These are phyloP conservation scores for Eucalyptus caleyi DNA, from an alignment of 345 rosid genomes.

Conservation along the genomic window DNA sequence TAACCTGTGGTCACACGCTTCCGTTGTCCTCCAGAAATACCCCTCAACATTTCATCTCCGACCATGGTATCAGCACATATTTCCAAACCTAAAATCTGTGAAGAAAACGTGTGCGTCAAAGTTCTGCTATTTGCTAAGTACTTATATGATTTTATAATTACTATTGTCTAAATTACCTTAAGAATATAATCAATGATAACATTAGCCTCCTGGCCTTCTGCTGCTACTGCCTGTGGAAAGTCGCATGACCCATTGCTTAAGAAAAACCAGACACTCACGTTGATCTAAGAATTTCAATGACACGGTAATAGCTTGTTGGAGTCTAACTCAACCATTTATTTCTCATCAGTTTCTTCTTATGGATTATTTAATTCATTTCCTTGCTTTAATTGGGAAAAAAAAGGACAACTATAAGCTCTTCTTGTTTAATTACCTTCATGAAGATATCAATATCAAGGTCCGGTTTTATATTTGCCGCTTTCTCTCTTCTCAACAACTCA, in stretches of 20 bases:
- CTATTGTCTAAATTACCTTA: slow-evolving; percentile 17
- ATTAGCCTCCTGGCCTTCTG: slow-evolving; percentile 36
- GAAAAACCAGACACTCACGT: neutral
- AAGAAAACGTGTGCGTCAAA: neutral
- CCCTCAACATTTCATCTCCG: slow-evolving; percentile 30
- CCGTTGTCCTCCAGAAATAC: slow-evolving; percentile 30
- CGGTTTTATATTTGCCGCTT: slow-evolving; percentile 24
- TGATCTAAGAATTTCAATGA: neutral
- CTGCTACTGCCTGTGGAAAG: slow-evolving; percentile 27
- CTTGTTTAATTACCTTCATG: slow-evolving; percentile 24
- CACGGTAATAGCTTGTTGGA: neutral
- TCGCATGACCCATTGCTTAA: neutral
- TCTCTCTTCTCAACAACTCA: slow-evolving; percentile 34
- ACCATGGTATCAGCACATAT: slow-evolving; percentile 26
- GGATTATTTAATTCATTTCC: neutral
- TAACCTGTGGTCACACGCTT: slow-evolving; percentile 35
- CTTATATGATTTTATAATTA: neutral
- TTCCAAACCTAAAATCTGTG: slow-evolving; percentile 22
- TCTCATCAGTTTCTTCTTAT: neutral
- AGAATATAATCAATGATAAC: slow-evolving; percentile 42
- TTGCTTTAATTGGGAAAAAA: neutral
- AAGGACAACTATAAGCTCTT: neutral
- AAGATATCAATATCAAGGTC: slow-evolving; percentile 28
- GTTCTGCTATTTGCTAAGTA: neutral
- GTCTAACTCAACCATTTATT: neutral